A percentile compares a stretch with the other conserved stretches of the same genome.
These are phyloP conservation scores for Cyberlindnera mrakii DNA, from an alignment of 805 yeast genomes.

Conservation along the genomic window DNA sequence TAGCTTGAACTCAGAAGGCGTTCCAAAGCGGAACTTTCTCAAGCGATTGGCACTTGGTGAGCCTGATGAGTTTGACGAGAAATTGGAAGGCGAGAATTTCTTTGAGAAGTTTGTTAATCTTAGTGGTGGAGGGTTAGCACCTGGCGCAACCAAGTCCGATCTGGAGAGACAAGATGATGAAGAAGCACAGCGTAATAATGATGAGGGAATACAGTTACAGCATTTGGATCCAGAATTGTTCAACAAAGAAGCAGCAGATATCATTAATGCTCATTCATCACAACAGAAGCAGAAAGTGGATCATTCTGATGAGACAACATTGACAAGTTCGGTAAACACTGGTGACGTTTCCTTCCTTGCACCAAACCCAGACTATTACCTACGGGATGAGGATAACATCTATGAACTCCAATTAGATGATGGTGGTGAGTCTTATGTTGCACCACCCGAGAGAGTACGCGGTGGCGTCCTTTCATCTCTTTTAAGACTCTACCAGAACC, in stretches of 20 bases:
- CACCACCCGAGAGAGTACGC: slow-evolving; percentile 61
- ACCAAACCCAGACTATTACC: slow-evolving; percentile 39
- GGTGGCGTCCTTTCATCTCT: slow-evolving; percentile 84
- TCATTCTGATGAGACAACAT: slow-evolving; percentile 14
- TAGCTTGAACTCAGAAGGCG: slow-evolving; percentile 3
- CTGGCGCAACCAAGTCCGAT: slow-evolving; percentile 26
- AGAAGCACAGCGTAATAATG: slow-evolving; percentile 23
- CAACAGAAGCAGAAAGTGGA: slow-evolving; percentile 3
- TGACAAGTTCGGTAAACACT: slow-evolving; percentile 21
- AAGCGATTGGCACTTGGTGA: slow-evolving; percentile 18
- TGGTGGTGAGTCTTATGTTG: slow-evolving; percentile 37
- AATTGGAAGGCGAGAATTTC: slow-evolving; percentile 22
- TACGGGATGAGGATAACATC: slow-evolving; percentile 24
- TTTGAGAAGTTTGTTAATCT: slow-evolving; percentile 26
- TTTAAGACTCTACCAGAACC: slow-evolving; percentile 60
- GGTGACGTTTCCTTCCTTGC: slow-evolving; percentile 21
- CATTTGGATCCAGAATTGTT: slow-evolving; percentile 36
- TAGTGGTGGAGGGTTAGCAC: slow-evolving; percentile 29
- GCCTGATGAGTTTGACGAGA: slow-evolving; percentile 17
- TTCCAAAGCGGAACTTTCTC: slow-evolving; percentile 7
- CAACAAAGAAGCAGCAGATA: slow-evolving; percentile 47
- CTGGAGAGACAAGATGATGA: slow-evolving; percentile 30
- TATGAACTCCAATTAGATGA: slow-evolving; percentile 25
- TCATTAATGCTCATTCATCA: slow-evolving; percentile 43
- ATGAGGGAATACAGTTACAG: slow-evolving; percentile 39